Base-by-base conservation (phyloP, 2,329 filamentous ascomycete genomes). In the Ascochyta clinopodiicola region DNA sequence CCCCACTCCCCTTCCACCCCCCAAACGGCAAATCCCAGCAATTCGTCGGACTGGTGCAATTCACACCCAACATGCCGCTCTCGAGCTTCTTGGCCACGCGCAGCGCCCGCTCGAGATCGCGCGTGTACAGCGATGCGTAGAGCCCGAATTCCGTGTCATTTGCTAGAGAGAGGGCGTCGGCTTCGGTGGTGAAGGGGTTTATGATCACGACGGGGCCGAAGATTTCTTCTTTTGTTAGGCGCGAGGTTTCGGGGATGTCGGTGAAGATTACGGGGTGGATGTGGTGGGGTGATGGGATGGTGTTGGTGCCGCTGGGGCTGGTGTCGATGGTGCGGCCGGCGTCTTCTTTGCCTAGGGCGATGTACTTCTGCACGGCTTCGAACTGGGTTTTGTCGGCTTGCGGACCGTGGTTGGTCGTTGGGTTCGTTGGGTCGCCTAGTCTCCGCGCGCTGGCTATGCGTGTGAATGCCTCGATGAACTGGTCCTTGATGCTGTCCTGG, bases 261-360 rank as follows among this genome's bases (percentile, higher is more conserved):
- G 75, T 64, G 68, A 82, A 82, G 37, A 82, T 77, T 12, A 78
- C 78, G 1, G 80, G 80, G 51, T 77, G 72, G 22, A 83, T 71
- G 57, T 79, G 80, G 58, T 75, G 77, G 17, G 80, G 79, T n/a
- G 67, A 60, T 3, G 42, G 42, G 17, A 31, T 39, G 72, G 27
- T 38, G 10, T 4, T 73, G 57, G 10, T 34, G 22, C 12, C 54
- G 44, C 68, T 64, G 2, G 45, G 38, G 13, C 76, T 75, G 5
- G 77, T 78, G 9, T 76, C 71, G 2, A 73, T 66, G 2, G 61
- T 64, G 15, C 72, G 56, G 5, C 65, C 75, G 10, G 77, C 78
- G 44, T 78, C 71, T 39, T 72, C 67, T 63, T 79, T 80, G 15
- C 77, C 80, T n/a, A 77, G 63, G 37, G 43, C 48, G 39, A 71